phyloP scores from a whole-genome alignment of 2,329 filamentous ascomycete genomes.

The Cladosporium oxysporum region DNA sequence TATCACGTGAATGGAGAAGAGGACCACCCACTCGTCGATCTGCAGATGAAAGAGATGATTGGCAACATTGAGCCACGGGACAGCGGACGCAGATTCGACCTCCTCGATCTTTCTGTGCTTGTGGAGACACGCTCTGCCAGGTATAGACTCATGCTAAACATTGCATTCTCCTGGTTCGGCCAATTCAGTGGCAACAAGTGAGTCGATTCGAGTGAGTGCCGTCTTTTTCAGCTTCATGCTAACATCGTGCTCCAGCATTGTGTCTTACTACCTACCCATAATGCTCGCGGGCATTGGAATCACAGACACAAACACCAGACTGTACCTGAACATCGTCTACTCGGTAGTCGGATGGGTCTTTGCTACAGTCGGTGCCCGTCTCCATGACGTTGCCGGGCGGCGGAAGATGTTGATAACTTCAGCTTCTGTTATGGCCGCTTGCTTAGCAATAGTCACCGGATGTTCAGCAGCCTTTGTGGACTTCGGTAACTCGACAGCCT shows the following conservation, averaged over 20 bases:
- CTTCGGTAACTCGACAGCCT: conserved; percentile 23
- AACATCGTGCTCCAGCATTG: not conserved
- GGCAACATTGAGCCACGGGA: not conserved
- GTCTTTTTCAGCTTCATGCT: no score
- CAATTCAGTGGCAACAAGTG: conserved; percentile 1
- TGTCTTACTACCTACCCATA: conserved; percentile 29
- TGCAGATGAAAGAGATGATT: conserved; percentile 1
- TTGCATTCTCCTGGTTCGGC: not conserved
- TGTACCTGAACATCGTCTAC: conserved; percentile 45
- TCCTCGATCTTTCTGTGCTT: not conserved
- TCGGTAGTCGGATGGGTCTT: conserved; percentile 62
- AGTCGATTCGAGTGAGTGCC: not conserved
- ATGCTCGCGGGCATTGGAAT: conserved; percentile 30
- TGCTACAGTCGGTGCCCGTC: conserved; percentile 43
- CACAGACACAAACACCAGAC: conserved; percentile 32
- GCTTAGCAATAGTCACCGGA: conserved; percentile 40
- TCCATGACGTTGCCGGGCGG: conserved; percentile 32
- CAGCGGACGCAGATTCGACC: not conserved
- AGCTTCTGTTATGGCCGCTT: conserved; percentile 38
- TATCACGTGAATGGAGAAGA: not conserved
- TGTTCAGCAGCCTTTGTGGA: conserved; percentile 18
- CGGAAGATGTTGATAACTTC: conserved; percentile 31
- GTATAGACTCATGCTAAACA: not conserved
- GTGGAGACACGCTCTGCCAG: not conserved
- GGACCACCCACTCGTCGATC: not conserved